These are phyloP conservation scores for Mycena sanguinolenta DNA, from an alignment of 768 basidiomycete genomes.

Conservation along the genomic window DNA sequence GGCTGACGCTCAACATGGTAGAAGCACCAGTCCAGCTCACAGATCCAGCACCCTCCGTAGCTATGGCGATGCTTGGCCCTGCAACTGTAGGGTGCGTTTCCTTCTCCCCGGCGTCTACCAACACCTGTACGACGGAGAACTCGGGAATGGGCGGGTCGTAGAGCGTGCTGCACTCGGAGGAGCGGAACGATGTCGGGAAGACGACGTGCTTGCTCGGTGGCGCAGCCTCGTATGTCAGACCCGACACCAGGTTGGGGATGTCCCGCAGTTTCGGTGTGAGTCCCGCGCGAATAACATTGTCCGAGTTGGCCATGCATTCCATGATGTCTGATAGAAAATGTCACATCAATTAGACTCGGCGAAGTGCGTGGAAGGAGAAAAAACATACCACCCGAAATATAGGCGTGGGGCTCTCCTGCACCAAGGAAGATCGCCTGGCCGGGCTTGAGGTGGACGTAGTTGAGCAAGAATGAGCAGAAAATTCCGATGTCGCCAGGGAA, in stretches of 20 bases:
- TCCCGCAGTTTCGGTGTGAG: conserved; percentile 97
- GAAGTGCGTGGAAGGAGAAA: conserved; percentile 7
- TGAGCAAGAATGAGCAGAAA: conserved; percentile 91
- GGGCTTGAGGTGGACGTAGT: conserved; percentile 81
- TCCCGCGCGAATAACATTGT: conserved; percentile 98
- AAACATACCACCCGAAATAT: conserved; percentile 87
- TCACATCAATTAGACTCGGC: conserved; percentile 10
- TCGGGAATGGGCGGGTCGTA: conserved; percentile 96
- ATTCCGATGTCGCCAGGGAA: conserved; percentile 95
- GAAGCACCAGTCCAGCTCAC: conserved; percentile 61
- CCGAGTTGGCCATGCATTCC: conserved; percentile 99
- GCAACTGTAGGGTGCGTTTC: conserved; percentile 74
- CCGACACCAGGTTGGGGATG: conserved; percentile 88
- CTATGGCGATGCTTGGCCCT: conserved; percentile 89
- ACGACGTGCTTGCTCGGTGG: conserved; percentile 80
- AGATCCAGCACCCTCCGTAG: conserved; percentile 75
- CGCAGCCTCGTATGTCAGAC: conserved; percentile 87
- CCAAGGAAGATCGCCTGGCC: conserved; percentile 96
- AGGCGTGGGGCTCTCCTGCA: conserved; percentile 97
- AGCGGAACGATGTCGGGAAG: conserved; percentile 63
- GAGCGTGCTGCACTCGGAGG: conserved; percentile 55
- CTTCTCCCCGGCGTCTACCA: conserved; percentile 56
- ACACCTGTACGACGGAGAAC: conserved; percentile 85
- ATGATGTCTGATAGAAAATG: conserved; percentile 83
- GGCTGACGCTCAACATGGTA: conserved; percentile 55